Evolutionary conservation across 768 basidiomycete genomes (phyloP), one percentile per base, ranked within the genome.

Genomic region (Xanthoconium purpureum): DNA sequence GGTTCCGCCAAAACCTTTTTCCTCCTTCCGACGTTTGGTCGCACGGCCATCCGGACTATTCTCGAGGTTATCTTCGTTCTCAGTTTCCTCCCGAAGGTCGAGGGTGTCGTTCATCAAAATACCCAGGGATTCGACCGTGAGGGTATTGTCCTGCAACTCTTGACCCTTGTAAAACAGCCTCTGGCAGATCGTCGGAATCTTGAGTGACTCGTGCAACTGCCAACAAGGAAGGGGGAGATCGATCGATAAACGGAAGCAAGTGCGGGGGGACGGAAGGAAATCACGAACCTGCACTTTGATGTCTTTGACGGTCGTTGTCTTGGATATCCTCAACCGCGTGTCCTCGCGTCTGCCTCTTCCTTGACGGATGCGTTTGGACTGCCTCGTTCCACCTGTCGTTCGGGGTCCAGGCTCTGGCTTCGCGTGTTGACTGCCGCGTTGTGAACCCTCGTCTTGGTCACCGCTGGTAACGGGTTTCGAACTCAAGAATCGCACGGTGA

Each of bases 101-200:
- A 93, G 66, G 3, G 81, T 72, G 59, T 88, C 88, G 60, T 87
- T 81, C 40, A 80, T 79, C 15, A 88, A 73, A 33, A 83, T 77
- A 29, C 77, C 83, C 32, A 88, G 73, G 0, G 84, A 83, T 7
- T 74, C 80, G 54, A 80, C 73, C 1, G 76, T 78, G 30, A 69
- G 67, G 28, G 76, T 55, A 64, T 82, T 89, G 67, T 89, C 85
- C 4, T 80, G 74, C 2, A 94, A 77, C 71, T 91, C 91, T 37
- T 73, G 70, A 1, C 78, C 81, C 38, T 78, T 74, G 65, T 84
- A 78, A 64, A 82, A 88, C 28, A 94, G 71, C 47, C 85, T 80
- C 66, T 93, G 91, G 57, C 80, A 87, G 53, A 92, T 89, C 11
- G 87, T 86, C 36, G 91, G 87, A 54, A 92, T 84, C 38, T 75